Conservation (phyloP, 257 asterid genomes). For the Gentiana straminea region DNA sequence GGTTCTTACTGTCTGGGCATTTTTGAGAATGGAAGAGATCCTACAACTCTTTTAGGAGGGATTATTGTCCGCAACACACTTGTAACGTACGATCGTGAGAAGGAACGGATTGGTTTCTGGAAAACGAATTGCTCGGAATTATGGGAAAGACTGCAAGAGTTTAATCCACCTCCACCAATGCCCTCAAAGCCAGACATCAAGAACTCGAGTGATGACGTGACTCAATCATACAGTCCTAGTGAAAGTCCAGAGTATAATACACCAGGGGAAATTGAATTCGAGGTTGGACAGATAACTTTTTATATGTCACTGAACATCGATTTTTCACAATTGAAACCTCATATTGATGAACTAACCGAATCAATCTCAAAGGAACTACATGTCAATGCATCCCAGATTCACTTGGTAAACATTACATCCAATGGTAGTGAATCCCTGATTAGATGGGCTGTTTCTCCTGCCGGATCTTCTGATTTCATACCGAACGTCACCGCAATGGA, state of each 20-base stretch:
- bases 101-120: constrained; percentile 90
- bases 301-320: constrained; percentile 46
- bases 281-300: constrained; percentile 52
- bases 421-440: constrained; percentile 51
- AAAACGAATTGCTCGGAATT: constrained; percentile 93
- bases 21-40: constrained; percentile 95
- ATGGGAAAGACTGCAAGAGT: constrained; percentile 68
- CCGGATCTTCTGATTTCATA: constrained; percentile 41
- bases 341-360: constrained; percentile 47
- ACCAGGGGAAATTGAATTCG: constrained; percentile 36
- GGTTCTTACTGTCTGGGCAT: constrained; percentile 97
- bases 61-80: constrained; percentile 93
- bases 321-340: constrained; percentile 73
- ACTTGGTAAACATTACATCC: constrained; percentile 46
- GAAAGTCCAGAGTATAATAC: constrained; percentile 32
- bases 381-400: constrained; percentile 65
- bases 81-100: constrained; percentile 89
- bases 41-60: constrained; percentile 96
- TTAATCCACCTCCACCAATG: constrained; percentile 45
- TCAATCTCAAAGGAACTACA: constrained; percentile 49
- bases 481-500: constrained; percentile 66
- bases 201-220: constrained; percentile 30
- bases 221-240: constrained; percentile 50
- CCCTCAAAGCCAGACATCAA: constrained; percentile 24
- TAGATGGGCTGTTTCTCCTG: constrained; percentile 72